These are phyloP conservation scores for Fragilaria radians DNA, from an alignment of 108 stramenopile species.

Conservation along the genomic window DNA sequence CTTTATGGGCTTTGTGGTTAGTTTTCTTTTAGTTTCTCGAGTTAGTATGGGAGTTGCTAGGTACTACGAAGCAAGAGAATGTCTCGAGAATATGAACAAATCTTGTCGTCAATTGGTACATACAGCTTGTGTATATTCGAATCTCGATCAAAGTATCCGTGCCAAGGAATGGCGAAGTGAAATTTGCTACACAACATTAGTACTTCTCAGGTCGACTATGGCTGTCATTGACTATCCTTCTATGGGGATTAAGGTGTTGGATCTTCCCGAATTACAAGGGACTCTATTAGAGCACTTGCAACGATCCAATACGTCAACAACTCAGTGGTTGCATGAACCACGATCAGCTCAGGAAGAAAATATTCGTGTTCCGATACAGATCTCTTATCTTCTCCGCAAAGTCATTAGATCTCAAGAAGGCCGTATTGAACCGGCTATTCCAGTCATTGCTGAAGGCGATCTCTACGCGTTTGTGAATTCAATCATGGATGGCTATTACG, in stretches of 20 bases:
- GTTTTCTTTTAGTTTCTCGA: slow-evolving; percentile 11
- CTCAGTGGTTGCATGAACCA: slow-evolving; percentile 10
- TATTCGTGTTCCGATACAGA: slow-evolving; percentile 13
- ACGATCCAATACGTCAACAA: not conserved
- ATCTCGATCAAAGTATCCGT: slow-evolving; percentile 1
- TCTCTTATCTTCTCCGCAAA: slow-evolving; percentile 24
- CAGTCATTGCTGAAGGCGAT: not conserved
- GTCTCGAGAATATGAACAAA: not conserved
- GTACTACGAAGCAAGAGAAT: not conserved
- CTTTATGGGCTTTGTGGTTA: not conserved
- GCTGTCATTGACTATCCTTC: slow-evolving; percentile 14
- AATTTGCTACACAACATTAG: slow-evolving; percentile 30
- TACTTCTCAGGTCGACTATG: slow-evolving; percentile 23
- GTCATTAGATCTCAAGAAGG: slow-evolving; percentile 19
- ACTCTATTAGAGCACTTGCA: not conserved
- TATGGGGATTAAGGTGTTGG: not conserved
- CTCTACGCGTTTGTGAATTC: slow-evolving; percentile 10
- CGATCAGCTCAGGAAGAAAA: not conserved
- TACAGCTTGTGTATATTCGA: not conserved
- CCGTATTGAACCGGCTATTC: slow-evolving; percentile 15
- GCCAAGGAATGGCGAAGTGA: slow-evolving; percentile 42
- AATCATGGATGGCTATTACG: slow-evolving; percentile 21
- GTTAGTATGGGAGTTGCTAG: not conserved
- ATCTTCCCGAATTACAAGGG: not conserved
- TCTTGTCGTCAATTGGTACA: not conserved